Percentiles rank a stretch among this genome's conserved stretches.
Evolutionary conservation across 179 eudicot genomes (phyloP).

Genomic region (Dionaea muscipula): DNA sequence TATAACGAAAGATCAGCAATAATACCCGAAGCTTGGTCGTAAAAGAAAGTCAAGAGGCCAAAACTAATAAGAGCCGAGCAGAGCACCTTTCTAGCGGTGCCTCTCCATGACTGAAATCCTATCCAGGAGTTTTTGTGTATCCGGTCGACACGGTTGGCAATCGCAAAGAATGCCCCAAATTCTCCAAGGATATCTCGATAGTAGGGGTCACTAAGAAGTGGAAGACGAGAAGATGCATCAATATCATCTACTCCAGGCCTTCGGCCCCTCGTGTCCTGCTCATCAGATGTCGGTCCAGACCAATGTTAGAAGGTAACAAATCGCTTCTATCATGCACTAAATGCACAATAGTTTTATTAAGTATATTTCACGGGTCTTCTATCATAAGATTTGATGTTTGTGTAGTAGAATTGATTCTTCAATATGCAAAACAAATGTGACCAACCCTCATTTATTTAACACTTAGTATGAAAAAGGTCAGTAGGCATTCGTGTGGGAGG

Average conservation of each 20-base stretch:
- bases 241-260: conserved; percentile 68
- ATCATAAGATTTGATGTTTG: no score
- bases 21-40: background rate
- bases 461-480: no score
- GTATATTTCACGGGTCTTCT: no score
- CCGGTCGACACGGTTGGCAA: conserved; percentile 70
- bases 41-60: background rate
- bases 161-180: conserved; percentile 73
- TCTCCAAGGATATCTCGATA: conserved; percentile 72
- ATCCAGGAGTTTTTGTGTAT: conserved; percentile 91
- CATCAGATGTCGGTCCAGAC: conserved; percentile 3
- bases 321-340: background rate
- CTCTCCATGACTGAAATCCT: conserved; percentile 87
- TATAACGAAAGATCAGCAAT: background rate
- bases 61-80: background rate
- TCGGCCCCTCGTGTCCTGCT: conserved; percentile 60
- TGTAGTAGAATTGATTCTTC: no score
- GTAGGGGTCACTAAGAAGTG: conserved; percentile 52
- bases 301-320: background rate
- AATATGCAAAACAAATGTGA: no score
- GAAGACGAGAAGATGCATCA: conserved; percentile 79
- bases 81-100: conserved; percentile 56
- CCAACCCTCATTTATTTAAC: no score
- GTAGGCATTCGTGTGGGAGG: no score
- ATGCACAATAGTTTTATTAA: background rate